Percentiles rank a stretch among this genome's conserved stretches.
Evolutionary conservation across 768 basidiomycete species (phyloP).

Genomic region (Tylopilus plumbeoviolaceoides): DNA sequence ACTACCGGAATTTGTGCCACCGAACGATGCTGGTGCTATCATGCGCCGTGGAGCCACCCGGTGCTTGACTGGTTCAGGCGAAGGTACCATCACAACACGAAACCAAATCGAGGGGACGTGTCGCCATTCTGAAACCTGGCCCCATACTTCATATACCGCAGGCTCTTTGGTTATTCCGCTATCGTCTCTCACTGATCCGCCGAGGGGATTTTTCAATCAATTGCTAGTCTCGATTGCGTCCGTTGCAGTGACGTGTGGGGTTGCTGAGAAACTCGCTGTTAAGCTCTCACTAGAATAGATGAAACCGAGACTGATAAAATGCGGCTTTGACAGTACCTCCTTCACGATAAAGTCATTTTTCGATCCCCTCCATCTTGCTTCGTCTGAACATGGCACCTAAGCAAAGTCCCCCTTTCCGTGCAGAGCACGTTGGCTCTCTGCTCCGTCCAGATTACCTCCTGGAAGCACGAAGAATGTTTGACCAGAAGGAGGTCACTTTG

Average conservation of each 20-base stretch:
- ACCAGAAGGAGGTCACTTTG: constrained; percentile 29
- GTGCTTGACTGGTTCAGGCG: no score
- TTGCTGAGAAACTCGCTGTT: no score
- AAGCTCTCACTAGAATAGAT: no score
- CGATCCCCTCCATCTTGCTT: no score
- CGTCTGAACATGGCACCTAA: constrained; percentile 15
- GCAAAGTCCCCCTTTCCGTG: constrained; percentile 40
- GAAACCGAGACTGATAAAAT: constrained; percentile 1
- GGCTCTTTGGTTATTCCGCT: neutral
- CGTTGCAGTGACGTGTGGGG: no score
- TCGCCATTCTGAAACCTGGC: no score
- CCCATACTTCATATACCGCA: neutral
- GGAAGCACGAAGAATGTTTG: constrained; percentile 33
- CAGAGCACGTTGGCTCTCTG: constrained; percentile 44
- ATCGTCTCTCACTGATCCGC: neutral
- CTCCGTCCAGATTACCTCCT: constrained; percentile 40
- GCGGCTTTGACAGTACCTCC: neutral
- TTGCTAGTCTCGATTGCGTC: no score
- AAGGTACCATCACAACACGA: no score
- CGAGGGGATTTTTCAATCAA: neutral
- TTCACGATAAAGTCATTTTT: neutral
- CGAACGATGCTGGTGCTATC: no score
- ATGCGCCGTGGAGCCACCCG: no score
- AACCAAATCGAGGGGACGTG: neutral
- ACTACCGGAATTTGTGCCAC: no score